Percentiles rank a stretch among this genome's conserved stretches.
These are phyloP conservation scores for Aspergillus olivimuriae DNA, from an alignment of 495 filamentous ascomycete species.

Conservation along the genomic window DNA sequence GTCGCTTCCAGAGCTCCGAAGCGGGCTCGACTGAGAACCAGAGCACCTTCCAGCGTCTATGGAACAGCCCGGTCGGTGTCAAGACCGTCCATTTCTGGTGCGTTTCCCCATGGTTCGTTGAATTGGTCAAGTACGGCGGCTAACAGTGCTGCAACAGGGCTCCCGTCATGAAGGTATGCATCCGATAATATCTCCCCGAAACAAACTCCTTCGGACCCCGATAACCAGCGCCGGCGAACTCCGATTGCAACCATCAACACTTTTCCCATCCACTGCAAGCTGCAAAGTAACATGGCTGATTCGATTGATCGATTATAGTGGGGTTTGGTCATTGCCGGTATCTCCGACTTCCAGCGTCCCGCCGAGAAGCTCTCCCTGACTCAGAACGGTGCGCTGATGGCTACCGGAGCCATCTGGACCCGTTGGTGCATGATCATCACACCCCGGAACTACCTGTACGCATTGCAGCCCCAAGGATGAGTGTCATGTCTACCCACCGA, in stretches of 20 bases:
- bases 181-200: slow-evolving; percentile 9
- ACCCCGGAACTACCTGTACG: slow-evolving; percentile 82
- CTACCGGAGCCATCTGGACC: slow-evolving; percentile 95
- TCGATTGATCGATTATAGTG: slow-evolving; percentile 56
- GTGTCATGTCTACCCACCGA: too few relatives aligned
- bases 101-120: slow-evolving; percentile 12
- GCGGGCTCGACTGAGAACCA: slow-evolving; percentile 46
- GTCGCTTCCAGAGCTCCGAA: slow-evolving; percentile 62
- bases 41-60: slow-evolving; percentile 64
- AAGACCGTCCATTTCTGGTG: slow-evolving; percentile 99
- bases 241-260: too few relatives aligned
- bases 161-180: slow-evolving; percentile 85
- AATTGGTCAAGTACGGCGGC: background rate
- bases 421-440: slow-evolving; percentile 97
- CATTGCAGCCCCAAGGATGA: background rate
- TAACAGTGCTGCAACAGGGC: slow-evolving; percentile 50
- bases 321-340: slow-evolving; percentile 83
- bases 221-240: too few relatives aligned
- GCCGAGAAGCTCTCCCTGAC: slow-evolving; percentile 85
- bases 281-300: too few relatives aligned
- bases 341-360: slow-evolving; percentile 88
- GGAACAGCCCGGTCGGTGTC: slow-evolving; percentile 79
- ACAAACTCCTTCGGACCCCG: background rate
- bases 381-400: slow-evolving; percentile 80
- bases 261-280: too few relatives aligned